Evolutionary conservation across 2,329 filamentous ascomycete species (phyloP).

Genomic region (Cladosporium sp.): DNA sequence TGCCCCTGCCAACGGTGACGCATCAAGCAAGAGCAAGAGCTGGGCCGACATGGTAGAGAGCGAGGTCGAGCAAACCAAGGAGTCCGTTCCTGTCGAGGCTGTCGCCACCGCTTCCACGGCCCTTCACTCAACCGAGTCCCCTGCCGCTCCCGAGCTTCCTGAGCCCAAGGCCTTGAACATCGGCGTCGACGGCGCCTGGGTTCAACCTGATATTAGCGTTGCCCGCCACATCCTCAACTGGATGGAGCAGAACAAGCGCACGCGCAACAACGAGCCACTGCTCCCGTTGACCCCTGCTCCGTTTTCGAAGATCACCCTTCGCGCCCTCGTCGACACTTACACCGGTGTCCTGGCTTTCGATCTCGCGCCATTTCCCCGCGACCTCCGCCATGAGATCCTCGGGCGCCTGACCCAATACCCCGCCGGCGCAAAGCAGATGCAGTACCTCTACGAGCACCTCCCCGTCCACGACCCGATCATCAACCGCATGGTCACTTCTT

Average conservation of each 20-base stretch:
- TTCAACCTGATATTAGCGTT: conserved; percentile 11
- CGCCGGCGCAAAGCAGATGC: conserved; percentile 10
- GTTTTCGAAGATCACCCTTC: conserved; percentile 5
- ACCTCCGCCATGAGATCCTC: conserved; percentile 11
- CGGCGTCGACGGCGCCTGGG: conserved; percentile 6
- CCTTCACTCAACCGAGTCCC: neutral
- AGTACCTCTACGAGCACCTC: conserved; percentile 13
- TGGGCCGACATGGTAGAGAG: conserved; percentile 8
- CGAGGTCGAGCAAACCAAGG: neutral
- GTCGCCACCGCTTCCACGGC: neutral
- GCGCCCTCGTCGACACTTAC: conserved; percentile 17
- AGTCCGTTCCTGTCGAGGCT: neutral
- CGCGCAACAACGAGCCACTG: conserved; percentile 9
- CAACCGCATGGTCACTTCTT: conserved; percentile 16
- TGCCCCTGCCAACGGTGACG: neutral
- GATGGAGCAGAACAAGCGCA: conserved; percentile 18
- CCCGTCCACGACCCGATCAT: conserved; percentile 14
- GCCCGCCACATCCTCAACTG: conserved; percentile 14
- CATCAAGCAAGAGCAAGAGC: neutral
- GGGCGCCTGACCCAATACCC: conserved; percentile 10
- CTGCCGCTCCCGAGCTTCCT: neutral
- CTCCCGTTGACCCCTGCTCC: conserved; percentile 10
- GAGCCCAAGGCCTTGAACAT: conserved; percentile 9
- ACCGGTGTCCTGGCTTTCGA: conserved; percentile 14
- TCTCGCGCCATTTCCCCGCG: conserved; percentile 14